These are phyloP conservation scores for Trichoderma breve DNA, from an alignment of 2,329 filamentous ascomycete genomes.

Conservation along the genomic window DNA sequence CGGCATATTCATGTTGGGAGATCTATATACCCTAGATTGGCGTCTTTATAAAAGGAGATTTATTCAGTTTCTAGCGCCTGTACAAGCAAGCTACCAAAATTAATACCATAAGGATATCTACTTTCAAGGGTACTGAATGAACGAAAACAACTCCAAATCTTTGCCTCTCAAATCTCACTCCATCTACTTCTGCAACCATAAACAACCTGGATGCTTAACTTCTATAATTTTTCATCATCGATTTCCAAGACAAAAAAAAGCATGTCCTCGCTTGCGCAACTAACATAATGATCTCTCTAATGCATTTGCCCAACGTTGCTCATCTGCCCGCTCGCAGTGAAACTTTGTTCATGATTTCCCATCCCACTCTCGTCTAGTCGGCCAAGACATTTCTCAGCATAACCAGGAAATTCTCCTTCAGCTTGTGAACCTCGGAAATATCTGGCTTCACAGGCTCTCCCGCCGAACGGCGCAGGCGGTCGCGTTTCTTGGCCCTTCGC, in stretches of 20 bases:
- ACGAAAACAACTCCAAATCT: neutral
- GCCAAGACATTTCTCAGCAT: constrained; percentile 83
- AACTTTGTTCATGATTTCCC: neutral
- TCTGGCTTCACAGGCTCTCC: constrained; percentile 81
- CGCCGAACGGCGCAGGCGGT: constrained; percentile 74
- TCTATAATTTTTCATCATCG: neutral
- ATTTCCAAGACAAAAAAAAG: neutral
- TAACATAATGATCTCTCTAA: neutral
- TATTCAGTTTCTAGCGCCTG: neutral
- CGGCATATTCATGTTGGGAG: neutral
- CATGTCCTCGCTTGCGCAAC: neutral
- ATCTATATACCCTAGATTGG: neutral
- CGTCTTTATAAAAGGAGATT: neutral
- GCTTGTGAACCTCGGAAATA: constrained; percentile 74
- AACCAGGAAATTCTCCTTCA: constrained; percentile 74
- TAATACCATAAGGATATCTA: neutral
- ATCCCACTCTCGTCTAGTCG: constrained; percentile 47
- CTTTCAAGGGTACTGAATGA: neutral
- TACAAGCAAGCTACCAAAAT: neutral
- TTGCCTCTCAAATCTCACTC: neutral
- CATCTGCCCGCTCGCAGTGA: neutral
- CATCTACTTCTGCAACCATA: neutral
- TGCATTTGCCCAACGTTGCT: neutral
- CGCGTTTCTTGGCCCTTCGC: constrained; percentile 72
- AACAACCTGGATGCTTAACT: neutral